Evolutionary conservation across 352 stramenopile species (phyloP).

Genomic region (Thraustochytrium striatum): DNA sequence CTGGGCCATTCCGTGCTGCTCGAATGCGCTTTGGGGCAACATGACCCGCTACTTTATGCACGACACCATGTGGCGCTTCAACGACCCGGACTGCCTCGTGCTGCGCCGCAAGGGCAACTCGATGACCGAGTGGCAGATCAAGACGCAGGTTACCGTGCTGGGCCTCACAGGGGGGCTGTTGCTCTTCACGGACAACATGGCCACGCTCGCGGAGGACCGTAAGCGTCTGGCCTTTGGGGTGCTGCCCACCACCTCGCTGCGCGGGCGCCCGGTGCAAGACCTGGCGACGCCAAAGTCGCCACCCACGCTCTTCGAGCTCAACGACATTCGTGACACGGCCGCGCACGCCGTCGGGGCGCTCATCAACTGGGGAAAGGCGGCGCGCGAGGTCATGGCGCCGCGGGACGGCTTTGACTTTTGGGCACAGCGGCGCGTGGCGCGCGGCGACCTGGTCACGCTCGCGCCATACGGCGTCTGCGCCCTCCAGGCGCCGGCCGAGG

Average conservation of each 20-base stretch:
- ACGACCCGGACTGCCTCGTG: constrained; percentile 17
- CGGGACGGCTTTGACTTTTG: constrained; percentile 20
- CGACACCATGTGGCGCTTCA: not conserved
- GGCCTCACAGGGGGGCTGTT: constrained; percentile 5
- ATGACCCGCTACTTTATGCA: constrained; percentile 30
- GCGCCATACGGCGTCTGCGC: not conserved
- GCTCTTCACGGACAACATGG: constrained; percentile 30
- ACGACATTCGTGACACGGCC: not conserved
- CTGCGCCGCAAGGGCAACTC: not conserved
- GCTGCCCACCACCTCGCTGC: not conserved
- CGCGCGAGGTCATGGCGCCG: not conserved
- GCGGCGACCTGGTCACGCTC: not conserved
- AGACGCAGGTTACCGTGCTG: constrained; percentile 5
- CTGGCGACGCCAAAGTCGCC: not conserved
- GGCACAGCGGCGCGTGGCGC: not conserved
- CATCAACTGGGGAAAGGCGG: not conserved
- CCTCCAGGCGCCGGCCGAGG: not conserved
- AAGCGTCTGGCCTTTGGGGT: not conserved
- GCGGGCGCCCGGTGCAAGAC: not conserved
- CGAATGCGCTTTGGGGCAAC: constrained; percentile 20
- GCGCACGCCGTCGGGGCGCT: not conserved
- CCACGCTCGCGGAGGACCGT: not conserved
- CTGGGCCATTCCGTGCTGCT: constrained; percentile 24
- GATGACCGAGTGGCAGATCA: not conserved
- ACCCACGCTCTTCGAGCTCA: not conserved